Percentiles rank a stretch among this genome's conserved stretches.
phyloP scores from a whole-genome alignment of 257 asterid species.

The Petunia axillaris region DNA sequence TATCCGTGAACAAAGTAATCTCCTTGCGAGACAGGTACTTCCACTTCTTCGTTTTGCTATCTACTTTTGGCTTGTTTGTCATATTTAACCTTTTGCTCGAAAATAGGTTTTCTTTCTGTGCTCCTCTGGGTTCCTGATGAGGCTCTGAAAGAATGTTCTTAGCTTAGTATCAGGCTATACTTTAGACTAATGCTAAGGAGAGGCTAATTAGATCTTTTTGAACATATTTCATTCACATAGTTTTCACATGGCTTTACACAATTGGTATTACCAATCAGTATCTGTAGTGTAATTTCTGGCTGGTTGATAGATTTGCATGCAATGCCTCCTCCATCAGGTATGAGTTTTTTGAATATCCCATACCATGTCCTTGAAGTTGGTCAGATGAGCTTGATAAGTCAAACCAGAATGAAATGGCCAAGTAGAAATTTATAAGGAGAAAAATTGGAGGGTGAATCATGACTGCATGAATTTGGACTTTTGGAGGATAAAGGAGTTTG shows the following conservation, averaged over 20 bases:
- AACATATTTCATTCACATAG: neutral
- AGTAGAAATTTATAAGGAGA: neutral
- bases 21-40: conserved; percentile 84
- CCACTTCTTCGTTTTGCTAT: conserved; percentile 15
- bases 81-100: conserved; percentile 1
- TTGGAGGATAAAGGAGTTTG: conserved; percentile 8
- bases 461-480: conserved; percentile 17
- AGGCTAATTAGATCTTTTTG: neutral
- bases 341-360: conserved; percentile 2
- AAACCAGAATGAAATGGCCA: neutral
- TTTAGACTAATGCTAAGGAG: conserved; percentile 13
- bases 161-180: neutral
- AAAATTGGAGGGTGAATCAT: neutral
- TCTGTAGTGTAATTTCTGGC: conserved; percentile 19
- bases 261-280: neutral
- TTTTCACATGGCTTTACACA: conserved; percentile 16
- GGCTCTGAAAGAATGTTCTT: neutral
- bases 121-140: neutral
- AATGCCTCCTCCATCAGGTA: conserved; percentile 2
- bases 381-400: neutral
- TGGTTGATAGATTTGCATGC: conserved; percentile 18
- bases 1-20: conserved; percentile 87
- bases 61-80: neutral
- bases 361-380: neutral
- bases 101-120: neutral